Evolutionary conservation across 805 yeast genomes (phyloP).

Genomic region (Starmerella powellii): DNA sequence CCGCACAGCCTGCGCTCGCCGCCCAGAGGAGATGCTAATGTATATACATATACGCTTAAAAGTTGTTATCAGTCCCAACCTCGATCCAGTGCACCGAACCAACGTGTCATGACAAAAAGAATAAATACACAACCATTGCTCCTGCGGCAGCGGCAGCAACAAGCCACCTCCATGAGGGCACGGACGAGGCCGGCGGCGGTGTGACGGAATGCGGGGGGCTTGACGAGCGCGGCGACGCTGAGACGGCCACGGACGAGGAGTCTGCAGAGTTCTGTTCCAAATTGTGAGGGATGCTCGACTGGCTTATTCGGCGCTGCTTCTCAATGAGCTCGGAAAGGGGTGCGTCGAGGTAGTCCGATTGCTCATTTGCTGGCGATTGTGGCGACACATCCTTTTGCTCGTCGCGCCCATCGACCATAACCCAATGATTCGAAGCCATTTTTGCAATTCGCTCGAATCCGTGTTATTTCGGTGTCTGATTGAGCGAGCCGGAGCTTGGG

Average conservation of each 20-base stretch:
- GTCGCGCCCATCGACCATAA: constrained; percentile 5
- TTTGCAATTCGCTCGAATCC: background rate
- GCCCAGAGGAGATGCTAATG: background rate
- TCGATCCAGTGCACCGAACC: too few relatives aligned
- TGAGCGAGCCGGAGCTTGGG: too few relatives aligned
- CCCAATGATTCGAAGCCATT: constrained; percentile 7
- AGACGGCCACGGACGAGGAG: background rate
- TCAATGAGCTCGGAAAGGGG: constrained; percentile 19
- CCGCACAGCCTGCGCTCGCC: background rate
- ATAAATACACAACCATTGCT: too few relatives aligned
- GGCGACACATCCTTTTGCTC: background rate
- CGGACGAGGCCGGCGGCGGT: too few relatives aligned
- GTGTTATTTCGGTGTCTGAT: too few relatives aligned
- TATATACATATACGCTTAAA: background rate
- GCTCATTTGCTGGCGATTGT: background rate
- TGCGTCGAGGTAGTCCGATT: constrained; percentile 14
- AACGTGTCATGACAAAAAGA: too few relatives aligned
- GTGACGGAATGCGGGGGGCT: too few relatives aligned
- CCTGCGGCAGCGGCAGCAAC: too few relatives aligned
- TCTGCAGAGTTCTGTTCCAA: background rate
- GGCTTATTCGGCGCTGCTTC: constrained; percentile 19
- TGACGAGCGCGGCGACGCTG: too few relatives aligned
- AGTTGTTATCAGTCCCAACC: too few relatives aligned
- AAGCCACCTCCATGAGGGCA: too few relatives aligned
- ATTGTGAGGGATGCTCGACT: background rate